phyloP scores from a whole-genome alignment of 768 basidiomycete genomes.

The Termitomyces eurrhizus region DNA sequence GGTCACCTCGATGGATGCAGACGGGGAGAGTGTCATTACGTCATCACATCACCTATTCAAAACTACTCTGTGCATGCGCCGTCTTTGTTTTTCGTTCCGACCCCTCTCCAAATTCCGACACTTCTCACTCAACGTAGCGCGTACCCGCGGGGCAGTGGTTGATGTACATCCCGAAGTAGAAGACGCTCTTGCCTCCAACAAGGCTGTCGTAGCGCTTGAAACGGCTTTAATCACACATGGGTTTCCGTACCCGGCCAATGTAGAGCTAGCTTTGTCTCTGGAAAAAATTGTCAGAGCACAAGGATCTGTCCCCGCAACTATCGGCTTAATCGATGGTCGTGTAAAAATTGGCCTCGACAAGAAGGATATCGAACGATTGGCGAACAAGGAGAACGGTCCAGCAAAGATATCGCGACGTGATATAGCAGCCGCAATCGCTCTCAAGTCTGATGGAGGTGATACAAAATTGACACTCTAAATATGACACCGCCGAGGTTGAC shows the following conservation, averaged over 20 bases:
- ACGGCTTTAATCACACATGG: constrained; percentile 93
- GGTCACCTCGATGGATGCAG: constrained; percentile 41
- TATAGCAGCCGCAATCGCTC: constrained; percentile 69
- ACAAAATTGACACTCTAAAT: not conserved
- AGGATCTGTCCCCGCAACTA: constrained; percentile 86
- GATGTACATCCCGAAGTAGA: constrained; percentile 83
- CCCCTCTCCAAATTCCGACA: not conserved
- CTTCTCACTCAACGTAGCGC: constrained; percentile 7
- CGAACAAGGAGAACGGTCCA: constrained; percentile 42
- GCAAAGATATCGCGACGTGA: constrained; percentile 80
- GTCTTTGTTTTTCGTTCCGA: not conserved
- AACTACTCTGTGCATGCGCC: not conserved
- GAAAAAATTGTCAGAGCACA: constrained; percentile 70
- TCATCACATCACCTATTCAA: not conserved
- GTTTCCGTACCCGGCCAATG: constrained; percentile 77
- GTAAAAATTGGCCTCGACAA: constrained; percentile 80
- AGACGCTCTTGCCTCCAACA: constrained; percentile 62
- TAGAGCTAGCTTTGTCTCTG: constrained; percentile 65
- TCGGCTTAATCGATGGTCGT: constrained; percentile 78
- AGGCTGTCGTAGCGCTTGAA: constrained; percentile 87
- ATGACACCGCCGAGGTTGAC: not conserved
- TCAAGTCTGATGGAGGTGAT: constrained; percentile 69
- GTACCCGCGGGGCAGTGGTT: constrained; percentile 32
- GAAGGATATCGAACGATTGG: constrained; percentile 64
- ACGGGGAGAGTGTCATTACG: constrained; percentile 15